phyloP scores from a whole-genome alignment of 75 land plant genomes.

The Pseudotsuga menziesii region DNA sequence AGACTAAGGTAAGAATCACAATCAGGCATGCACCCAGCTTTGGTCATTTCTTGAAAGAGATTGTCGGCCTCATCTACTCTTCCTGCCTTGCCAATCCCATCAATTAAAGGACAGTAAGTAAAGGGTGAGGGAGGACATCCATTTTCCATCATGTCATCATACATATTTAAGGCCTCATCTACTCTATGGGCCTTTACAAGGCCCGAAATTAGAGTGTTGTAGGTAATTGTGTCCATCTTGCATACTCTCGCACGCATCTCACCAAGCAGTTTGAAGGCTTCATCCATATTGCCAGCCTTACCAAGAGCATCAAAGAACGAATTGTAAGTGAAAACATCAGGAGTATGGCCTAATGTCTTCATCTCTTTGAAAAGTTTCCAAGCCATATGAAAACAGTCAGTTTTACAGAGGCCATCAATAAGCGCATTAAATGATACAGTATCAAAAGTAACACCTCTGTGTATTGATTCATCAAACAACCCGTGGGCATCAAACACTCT shows the following conservation, averaged over 20 bases:
- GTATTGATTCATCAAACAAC: conserved; percentile 46
- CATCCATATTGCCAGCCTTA: conserved; percentile 32
- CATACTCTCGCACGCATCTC: conserved; percentile 53
- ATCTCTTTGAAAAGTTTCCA: conserved; percentile 45
- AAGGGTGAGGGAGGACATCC: conserved; percentile 53
- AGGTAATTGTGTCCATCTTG: conserved; percentile 40
- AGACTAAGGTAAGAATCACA: conserved; percentile 55
- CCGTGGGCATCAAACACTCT: conserved; percentile 37
- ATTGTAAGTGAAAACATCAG: conserved; percentile 55
- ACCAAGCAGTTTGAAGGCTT: conserved; percentile 39
- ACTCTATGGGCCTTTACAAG: conserved; percentile 42
- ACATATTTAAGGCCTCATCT: conserved; percentile 44
- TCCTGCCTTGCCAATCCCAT: conserved; percentile 46
- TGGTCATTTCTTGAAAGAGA: conserved; percentile 75
- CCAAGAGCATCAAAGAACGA: conserved; percentile 46
- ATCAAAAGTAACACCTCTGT: conserved; percentile 26
- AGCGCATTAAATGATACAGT: conserved; percentile 36
- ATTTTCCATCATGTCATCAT: conserved; percentile 48
- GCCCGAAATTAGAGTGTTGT: conserved; percentile 55
- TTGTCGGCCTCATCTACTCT: conserved; percentile 40
- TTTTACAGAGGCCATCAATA: conserved; percentile 45
- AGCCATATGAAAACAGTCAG: conserved; percentile 22
- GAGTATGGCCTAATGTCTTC: conserved; percentile 40
- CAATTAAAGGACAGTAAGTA: conserved; percentile 65
- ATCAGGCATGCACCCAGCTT: conserved; percentile 77